Evolutionary conservation across 176 grass and related monocot species (phyloP).

Genomic region (Zea mays): DNA sequence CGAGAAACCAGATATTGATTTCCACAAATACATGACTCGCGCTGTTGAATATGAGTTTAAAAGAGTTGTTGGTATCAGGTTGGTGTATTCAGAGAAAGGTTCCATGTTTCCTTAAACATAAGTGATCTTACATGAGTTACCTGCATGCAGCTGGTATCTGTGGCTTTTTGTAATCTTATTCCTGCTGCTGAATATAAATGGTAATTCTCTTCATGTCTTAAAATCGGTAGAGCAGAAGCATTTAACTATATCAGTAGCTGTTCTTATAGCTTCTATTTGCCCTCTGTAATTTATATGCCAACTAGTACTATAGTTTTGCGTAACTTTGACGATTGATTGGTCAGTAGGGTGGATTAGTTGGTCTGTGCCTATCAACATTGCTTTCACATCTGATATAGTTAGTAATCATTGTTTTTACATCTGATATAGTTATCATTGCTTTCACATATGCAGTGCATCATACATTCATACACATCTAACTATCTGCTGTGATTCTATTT

Average conservation of each 20-base stretch:
- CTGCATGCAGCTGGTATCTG: conserved; percentile 75
- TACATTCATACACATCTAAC: neutral
- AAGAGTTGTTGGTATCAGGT: conserved; percentile 87
- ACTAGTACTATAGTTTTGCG: neutral
- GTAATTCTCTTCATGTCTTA: conserved; percentile 38
- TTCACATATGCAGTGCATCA: conserved; percentile 1
- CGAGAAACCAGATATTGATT: conserved; percentile 44
- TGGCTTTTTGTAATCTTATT: conserved; percentile 88
- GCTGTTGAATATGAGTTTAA: conserved; percentile 88
- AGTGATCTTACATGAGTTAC: conserved; percentile 16
- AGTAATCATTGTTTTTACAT: neutral
- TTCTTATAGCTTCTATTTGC: neutral
- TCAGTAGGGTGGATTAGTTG: conserved; percentile 14
- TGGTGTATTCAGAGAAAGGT: conserved; percentile 31
- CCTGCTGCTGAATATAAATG: conserved; percentile 84
- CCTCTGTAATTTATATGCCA: conserved; percentile 21
- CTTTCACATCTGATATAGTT: neutral
- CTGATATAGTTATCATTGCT: neutral
- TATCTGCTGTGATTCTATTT: neutral
- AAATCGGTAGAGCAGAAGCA: neutral
- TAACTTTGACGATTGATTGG: conserved; percentile 2
- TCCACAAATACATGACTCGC: conserved; percentile 72
- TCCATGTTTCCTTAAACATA: conserved; percentile 33
- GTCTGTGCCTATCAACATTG: neutral
- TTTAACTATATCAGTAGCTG: neutral